These are phyloP conservation scores for Immersiporthe knoxdaviesiana DNA, from an alignment of 2,329 filamentous ascomycete genomes.

Conservation along the genomic window DNA sequence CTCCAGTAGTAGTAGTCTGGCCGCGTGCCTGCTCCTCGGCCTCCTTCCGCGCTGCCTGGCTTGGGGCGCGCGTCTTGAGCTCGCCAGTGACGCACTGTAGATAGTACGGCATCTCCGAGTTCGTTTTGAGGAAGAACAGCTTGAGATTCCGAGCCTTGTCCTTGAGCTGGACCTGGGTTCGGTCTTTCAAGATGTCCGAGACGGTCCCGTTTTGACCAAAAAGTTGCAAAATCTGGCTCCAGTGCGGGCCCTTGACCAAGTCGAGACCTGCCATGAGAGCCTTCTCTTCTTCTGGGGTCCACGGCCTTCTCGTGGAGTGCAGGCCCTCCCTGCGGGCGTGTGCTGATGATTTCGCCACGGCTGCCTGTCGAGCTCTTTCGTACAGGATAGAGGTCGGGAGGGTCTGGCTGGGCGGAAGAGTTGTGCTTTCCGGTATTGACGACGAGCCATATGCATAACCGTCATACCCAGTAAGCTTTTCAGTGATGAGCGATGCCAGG, in stretches of 20 bases:
- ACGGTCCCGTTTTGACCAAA: conserved; percentile 81
- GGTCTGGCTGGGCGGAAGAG: conserved; percentile 59
- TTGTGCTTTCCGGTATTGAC: conserved; percentile 39
- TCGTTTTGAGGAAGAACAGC: conserved; percentile 88
- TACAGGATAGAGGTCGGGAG: conserved; percentile 60
- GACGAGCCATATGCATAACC: conserved; percentile 18
- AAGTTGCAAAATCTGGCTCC: conserved; percentile 86
- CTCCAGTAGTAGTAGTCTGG: too few species aligned
- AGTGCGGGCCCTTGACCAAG: conserved; percentile 86
- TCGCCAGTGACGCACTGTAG: conserved; percentile 87
- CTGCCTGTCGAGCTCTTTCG: conserved; percentile 61
- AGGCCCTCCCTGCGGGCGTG: conserved; percentile 60
- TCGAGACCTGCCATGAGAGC: conserved; percentile 87
- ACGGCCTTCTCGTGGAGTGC: conserved; percentile 72
- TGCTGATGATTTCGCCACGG: conserved; percentile 58
- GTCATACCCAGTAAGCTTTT: conserved; percentile 31
- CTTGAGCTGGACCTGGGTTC: conserved; percentile 89
- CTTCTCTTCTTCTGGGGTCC: conserved; percentile 88
- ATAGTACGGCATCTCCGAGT: conserved; percentile 88
- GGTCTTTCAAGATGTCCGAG: conserved; percentile 81
- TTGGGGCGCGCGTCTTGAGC: conserved; percentile 81
- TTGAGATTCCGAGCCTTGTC: conserved; percentile 91
- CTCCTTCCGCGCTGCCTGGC: conserved; percentile 70
- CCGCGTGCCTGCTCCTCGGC: conserved; percentile 66
- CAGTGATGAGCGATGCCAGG: conserved; percentile 35